These are phyloP conservation scores for Lactarius hengduanensis DNA, from an alignment of 768 basidiomycete species.

Conservation along the genomic window DNA sequence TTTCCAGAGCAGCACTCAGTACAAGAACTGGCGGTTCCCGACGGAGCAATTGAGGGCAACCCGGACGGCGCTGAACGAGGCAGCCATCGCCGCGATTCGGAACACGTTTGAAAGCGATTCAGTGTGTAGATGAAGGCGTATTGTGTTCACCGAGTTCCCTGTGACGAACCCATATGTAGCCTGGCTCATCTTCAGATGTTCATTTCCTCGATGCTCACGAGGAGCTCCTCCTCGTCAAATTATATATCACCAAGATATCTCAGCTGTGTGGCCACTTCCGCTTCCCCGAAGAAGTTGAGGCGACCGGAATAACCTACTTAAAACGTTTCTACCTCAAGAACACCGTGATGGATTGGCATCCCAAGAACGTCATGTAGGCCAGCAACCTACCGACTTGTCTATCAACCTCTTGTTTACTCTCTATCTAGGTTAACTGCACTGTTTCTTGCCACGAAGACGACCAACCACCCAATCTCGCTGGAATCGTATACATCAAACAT, in stretches of 20 bases:
- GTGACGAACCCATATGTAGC: constrained; percentile 39
- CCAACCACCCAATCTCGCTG: constrained; percentile 88
- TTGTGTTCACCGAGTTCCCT: not conserved
- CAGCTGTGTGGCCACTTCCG: constrained; percentile 82
- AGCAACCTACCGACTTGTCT: not conserved
- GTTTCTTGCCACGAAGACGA: constrained; percentile 95
- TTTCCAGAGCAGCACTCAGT: constrained; percentile 81
- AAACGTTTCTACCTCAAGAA: constrained; percentile 98
- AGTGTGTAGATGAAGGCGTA: constrained; percentile 45
- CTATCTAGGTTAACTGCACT: constrained; percentile 82
- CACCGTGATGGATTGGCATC: constrained; percentile 99
- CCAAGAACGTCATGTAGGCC: constrained; percentile 93
- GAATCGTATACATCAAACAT: constrained; percentile 83
- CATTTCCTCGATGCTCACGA: constrained; percentile 79
- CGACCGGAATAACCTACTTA: constrained; percentile 87
- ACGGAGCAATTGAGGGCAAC: constrained; percentile 56
- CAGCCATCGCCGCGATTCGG: constrained; percentile 74
- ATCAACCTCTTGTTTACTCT: constrained; percentile 7
- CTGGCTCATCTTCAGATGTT: constrained; percentile 68
- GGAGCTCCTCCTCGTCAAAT: constrained; percentile 83
- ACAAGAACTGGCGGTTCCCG: constrained; percentile 87
- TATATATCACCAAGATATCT: constrained; percentile 84
- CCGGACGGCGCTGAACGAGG: constrained; percentile 66
- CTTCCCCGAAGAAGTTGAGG: constrained; percentile 90
- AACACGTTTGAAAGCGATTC: constrained; percentile 75